Base-by-base conservation (phyloP, 148 eudicot genomes). In the Dysphania ambrosioides region DNA sequence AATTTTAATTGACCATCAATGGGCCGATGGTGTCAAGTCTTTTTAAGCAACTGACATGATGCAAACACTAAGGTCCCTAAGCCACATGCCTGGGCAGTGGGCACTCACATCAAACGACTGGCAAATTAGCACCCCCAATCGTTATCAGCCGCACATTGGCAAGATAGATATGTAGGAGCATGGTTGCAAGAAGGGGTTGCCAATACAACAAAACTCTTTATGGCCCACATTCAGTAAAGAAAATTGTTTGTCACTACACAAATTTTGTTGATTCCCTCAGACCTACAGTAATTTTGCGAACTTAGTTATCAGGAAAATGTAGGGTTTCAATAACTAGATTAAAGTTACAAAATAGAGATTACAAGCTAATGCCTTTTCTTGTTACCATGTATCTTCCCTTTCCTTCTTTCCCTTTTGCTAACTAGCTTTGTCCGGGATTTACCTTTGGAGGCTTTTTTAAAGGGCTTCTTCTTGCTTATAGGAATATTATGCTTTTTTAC, bases 381-480 rank as follows among this genome's bases (percentile, higher is more conserved):
- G n/a, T n/a, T n/a, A n/a, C n/a, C n/a, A n/a, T n/a, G n/a, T n/a
- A n/a, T n/a, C n/a, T n/a, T n/a, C n/a, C n/a, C n/a, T n/a, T n/a
- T n/a, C n/a, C n/a, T n/a, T n/a, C n/a, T n/a, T n/a, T n/a, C n/a
- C n/a, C 94, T 82, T 80, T 88, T 93, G 44, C 76, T 83, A 21
- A 60, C 87, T 30, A 81, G 80, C 83, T 86, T 94, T 53, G 82
- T 77, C 30, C 87, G 85, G 4, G 91, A 76, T 68, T 77, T 86
- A 79, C 72, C 83, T 70, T 80, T 89, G 3, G 56, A 71, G 26
- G 75, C 81, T 85, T 77, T 87, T 75, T 89, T 91, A 63, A 93
- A 71, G 21, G 82, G 74, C 78, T 90, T 90, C 83, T 83, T 87
- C 89, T 84, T 90, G 64, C 49, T 79, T 71, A 83, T 85, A 9